phyloP scores from a whole-genome alignment of 441 rosid genomes.

The Erodium moschatum region DNA sequence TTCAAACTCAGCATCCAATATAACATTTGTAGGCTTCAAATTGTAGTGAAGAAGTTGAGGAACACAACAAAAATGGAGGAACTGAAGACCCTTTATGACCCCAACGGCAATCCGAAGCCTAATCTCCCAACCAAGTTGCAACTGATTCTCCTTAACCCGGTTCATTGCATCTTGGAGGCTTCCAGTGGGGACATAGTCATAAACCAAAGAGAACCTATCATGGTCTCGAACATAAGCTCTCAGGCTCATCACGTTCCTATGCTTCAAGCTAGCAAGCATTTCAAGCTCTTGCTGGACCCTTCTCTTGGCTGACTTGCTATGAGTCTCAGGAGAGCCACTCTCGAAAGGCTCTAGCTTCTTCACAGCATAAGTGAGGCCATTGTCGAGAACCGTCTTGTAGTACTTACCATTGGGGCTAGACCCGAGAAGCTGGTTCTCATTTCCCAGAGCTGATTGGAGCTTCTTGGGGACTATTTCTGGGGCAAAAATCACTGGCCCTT shows the following conservation, averaged over 20 bases:
- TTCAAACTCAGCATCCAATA: slow-evolving; percentile 85
- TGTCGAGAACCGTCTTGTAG: slow-evolving; percentile 65
- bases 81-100: slow-evolving; percentile 72
- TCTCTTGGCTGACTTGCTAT: slow-evolving; percentile 59
- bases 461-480: slow-evolving; percentile 61
- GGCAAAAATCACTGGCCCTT: slow-evolving; percentile 84
- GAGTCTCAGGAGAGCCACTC: slow-evolving; percentile 42
- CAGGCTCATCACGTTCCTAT: slow-evolving; percentile 76
- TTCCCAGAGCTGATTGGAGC: slow-evolving; percentile 62
- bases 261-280: slow-evolving; percentile 66
- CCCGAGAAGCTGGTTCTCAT: slow-evolving; percentile 59
- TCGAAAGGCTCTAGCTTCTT: slow-evolving; percentile 66
- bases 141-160: slow-evolving; percentile 49
- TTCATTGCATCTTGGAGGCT: slow-evolving; percentile 80
- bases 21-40: slow-evolving; percentile 80
- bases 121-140: slow-evolving; percentile 73
- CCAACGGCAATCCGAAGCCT: slow-evolving; percentile 80
- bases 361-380: slow-evolving; percentile 67
- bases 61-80: slow-evolving; percentile 58
- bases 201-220: slow-evolving; percentile 60
- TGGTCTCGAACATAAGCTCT: slow-evolving; percentile 78
- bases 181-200: slow-evolving; percentile 70
- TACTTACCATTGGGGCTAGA: slow-evolving; percentile 72
- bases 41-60: slow-evolving; percentile 71
- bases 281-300: slow-evolving; percentile 72